Evolutionary conservation across 2,329 filamentous ascomycete genomes (phyloP), one percentile per base, ranked within the genome.

Genomic region (Penicillium fuscoglaucum): DNA sequence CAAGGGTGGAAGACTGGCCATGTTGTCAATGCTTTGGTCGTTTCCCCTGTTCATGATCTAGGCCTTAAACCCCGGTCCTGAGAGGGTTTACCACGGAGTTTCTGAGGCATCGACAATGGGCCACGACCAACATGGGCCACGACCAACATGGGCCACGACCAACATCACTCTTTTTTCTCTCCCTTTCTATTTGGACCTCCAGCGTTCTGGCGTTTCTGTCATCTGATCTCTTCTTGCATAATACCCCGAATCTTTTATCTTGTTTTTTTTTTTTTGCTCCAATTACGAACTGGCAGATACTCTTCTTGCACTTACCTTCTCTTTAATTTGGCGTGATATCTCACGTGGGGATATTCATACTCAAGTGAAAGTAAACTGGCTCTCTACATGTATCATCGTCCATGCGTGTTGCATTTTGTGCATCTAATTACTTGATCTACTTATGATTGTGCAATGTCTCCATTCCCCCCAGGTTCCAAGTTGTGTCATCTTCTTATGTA

Each of bases 1-100:
- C 89, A 95, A 66, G 89, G 89, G 49, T 96, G 90, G 90, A 84
- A 87, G 66, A 81, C 84, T 60, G 89, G 87, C 37, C 84, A 95
- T 70, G 80, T 95, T 35, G 77, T 96, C 55, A 95, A 93, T 71
- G 91, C 88, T 24, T 79, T 95, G 58, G 84, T 95, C 53, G 87
- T 79, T 31, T 43, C 64, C 6, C 65, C 12, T 33, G 60, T n/a
- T 66, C 52, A 53, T 55, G 48, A 29, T 13, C 43, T 26, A 10
- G 9, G 26, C 26, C 21, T 35, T 3, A 10, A 26, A 40, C 46
- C 15, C 19, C 28, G 45, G 28, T 21, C 13, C 9, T 52, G 41
- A 40, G 45, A 5, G 24, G 8, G n/a, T n/a, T 24, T 33, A 33
- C 31, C 12, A 15, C 4, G 13, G n/a, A 2, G 15, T 8, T 15